These are phyloP conservation scores for Candida dubliniensis DNA, from an alignment of 1,139 yeast species.

Conservation along the genomic window DNA sequence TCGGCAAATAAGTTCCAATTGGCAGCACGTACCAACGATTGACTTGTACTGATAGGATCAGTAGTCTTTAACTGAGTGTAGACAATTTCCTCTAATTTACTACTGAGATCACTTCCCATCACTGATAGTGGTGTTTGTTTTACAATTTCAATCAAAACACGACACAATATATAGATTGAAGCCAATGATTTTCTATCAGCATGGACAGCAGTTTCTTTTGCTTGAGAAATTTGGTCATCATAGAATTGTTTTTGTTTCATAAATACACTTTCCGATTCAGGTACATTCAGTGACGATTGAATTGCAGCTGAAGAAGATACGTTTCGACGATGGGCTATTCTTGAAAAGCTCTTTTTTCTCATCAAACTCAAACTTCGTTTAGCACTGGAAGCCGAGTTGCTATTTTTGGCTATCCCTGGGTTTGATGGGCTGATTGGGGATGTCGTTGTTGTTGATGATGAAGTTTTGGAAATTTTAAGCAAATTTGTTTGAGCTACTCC, in stretches of 20 bases:
- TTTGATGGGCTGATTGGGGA: slow-evolving; percentile 9
- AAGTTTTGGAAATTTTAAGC: slow-evolving; percentile 7
- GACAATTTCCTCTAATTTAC: slow-evolving; percentile 87
- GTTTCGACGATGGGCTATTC: slow-evolving; percentile 39
- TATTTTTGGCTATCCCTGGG: slow-evolving; percentile 20
- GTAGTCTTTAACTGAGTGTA: slow-evolving; percentile 87
- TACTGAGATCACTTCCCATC: slow-evolving; percentile 78
- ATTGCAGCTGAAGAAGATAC: slow-evolving; percentile 34
- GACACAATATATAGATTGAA: slow-evolving; percentile 84
- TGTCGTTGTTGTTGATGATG: neutral
- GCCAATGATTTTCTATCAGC: slow-evolving; percentile 87
- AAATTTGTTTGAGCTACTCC: slow-evolving; percentile 22
- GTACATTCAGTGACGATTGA: slow-evolving; percentile 4
- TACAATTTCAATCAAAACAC: slow-evolving; percentile 90
- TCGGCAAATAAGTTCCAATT: slow-evolving; percentile 95
- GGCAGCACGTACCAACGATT: slow-evolving; percentile 75
- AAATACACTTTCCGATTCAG: slow-evolving; percentile 18
- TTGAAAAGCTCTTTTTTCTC: slow-evolving; percentile 43
- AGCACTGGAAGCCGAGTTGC: slow-evolving; percentile 19
- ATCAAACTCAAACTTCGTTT: slow-evolving; percentile 44
- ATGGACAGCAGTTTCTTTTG: slow-evolving; percentile 71
- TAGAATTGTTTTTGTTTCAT: slow-evolving; percentile 25
- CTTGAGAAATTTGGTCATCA: slow-evolving; percentile 51
- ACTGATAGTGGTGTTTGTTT: slow-evolving; percentile 76
- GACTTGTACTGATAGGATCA: slow-evolving; percentile 67